phyloP scores from a whole-genome alignment of 1,139 yeast species.

The Geotrichum candidum region DNA sequence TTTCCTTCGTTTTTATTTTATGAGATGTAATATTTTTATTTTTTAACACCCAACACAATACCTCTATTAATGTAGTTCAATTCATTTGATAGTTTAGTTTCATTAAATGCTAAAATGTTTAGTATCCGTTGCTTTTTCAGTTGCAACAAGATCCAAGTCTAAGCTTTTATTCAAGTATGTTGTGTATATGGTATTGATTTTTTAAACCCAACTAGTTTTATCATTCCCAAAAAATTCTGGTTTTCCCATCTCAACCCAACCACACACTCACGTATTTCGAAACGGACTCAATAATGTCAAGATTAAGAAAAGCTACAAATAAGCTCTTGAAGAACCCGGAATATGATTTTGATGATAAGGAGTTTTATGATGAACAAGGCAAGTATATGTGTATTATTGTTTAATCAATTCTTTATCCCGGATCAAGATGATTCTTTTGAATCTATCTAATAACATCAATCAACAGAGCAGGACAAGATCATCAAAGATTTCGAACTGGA shows the following conservation, averaged over 20 bases:
- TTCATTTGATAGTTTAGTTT: background rate
- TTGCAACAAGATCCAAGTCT: too few relatives aligned
- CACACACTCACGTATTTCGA: background rate
- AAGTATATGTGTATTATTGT: background rate
- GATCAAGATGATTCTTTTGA: background rate
- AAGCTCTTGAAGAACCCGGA: conserved; percentile 20
- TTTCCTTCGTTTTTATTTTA: conserved; percentile 17
- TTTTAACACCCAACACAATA: background rate
- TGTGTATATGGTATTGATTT: too few relatives aligned
- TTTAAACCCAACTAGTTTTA: background rate
- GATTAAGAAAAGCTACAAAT: conserved; percentile 26
- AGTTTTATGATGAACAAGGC: conserved; percentile 26
- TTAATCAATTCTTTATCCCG: background rate
- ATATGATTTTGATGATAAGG: conserved; percentile 19
- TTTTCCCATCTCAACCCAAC: background rate
- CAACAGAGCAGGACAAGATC: conserved; percentile 30
- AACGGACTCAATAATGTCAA: conserved; percentile 20
- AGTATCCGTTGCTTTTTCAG: too few relatives aligned
- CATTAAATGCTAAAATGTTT: too few relatives aligned
- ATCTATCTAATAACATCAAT: background rate
- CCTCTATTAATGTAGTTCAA: background rate
- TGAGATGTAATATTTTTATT: too few relatives aligned
- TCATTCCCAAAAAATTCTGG: background rate
- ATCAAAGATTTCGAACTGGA: conserved; percentile 26
- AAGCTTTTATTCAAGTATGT: too few relatives aligned